phyloP scores from a whole-genome alignment of 2,329 filamentous ascomycete genomes.

The Talaromyces verruculosus region DNA sequence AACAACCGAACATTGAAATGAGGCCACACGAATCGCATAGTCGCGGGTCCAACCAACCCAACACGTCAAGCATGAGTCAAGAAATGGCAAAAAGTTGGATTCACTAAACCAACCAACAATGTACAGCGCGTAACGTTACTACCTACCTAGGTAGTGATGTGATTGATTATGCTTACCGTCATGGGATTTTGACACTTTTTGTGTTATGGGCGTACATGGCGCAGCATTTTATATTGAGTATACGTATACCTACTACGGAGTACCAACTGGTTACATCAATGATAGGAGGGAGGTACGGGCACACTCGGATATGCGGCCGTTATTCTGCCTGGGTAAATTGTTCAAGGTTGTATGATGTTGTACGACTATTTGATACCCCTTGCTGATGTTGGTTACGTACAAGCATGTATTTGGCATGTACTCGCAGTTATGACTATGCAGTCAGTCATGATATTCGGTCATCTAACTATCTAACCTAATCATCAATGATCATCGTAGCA shows the following conservation, averaged over 20 bases:
- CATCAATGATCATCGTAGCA: neutral
- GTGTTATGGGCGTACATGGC: neutral
- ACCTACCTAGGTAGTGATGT: neutral
- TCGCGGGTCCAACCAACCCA: neutral
- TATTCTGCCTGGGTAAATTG: neutral
- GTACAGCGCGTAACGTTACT: neutral
- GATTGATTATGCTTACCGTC: neutral
- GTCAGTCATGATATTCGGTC: neutral
- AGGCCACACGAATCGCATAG: neutral
- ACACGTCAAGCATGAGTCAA: neutral
- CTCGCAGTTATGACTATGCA: neutral
- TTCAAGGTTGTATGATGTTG: neutral
- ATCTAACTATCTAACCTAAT: neutral
- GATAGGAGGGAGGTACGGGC: neutral
- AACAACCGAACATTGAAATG: neutral
- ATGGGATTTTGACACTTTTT: neutral
- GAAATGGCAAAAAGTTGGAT: neutral
- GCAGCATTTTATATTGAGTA: neutral
- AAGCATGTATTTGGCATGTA: neutral
- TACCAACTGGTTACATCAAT: too few relatives aligned
- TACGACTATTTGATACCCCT: constrained; percentile 1
- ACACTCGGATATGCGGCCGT: neutral
- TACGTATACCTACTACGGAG: neutral
- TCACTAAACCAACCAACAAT: neutral
- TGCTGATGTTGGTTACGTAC: neutral